A percentile compares a stretch with the other conserved stretches of the same genome.
phyloP scores from a whole-genome alignment of 441 rosid genomes.

The Aquilaria agallochum region DNA sequence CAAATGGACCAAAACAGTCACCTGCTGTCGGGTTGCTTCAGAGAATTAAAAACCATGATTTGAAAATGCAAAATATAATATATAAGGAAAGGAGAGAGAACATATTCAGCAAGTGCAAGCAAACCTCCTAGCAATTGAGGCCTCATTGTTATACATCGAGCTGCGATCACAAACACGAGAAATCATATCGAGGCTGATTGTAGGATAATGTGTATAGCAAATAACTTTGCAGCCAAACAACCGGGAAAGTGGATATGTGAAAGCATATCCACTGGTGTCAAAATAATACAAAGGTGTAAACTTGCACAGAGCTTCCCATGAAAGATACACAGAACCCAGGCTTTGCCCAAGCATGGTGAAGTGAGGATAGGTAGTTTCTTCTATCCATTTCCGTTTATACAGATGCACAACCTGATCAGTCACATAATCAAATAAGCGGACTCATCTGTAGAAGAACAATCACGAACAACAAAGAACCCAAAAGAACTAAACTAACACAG shows the following conservation, averaged over 20 bases:
- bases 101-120: not conserved
- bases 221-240: slow-evolving; percentile 89
- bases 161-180: slow-evolving; percentile 70
- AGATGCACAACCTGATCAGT: slow-evolving; percentile 68
- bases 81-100: no score
- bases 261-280: slow-evolving; percentile 92
- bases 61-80: no score
- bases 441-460: no score
- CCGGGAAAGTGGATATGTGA: slow-evolving; percentile 84
- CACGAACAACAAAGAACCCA: not conserved
- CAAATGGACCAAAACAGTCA: no score
- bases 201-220: slow-evolving; percentile 94
- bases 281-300: slow-evolving; percentile 64
- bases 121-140: slow-evolving; percentile 70
- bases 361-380: slow-evolving; percentile 73
- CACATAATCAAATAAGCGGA: not conserved
- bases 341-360: slow-evolving; percentile 98
- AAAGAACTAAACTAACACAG: not conserved
- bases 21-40: no score
- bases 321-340: slow-evolving; percentile 78
- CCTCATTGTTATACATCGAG: slow-evolving; percentile 79
- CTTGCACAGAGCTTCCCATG: slow-evolving; percentile 87
- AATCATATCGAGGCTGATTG: slow-evolving; percentile 86
- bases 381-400: slow-evolving; percentile 72
- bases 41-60: no score